phyloP scores from a whole-genome alignment of 352 stramenopile species.

The Saprolegnia diclina region DNA sequence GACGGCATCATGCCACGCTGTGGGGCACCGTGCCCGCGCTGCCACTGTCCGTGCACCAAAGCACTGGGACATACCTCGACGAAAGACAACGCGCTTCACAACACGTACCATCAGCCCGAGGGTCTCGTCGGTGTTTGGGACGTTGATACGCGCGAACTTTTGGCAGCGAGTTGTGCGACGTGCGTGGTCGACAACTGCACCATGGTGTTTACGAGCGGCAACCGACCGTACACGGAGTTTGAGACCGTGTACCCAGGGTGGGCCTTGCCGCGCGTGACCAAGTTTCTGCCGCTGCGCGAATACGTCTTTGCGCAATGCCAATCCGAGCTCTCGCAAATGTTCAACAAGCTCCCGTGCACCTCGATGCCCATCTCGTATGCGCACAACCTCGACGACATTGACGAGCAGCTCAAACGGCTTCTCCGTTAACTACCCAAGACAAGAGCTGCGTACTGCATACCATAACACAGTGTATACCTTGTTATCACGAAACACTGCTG shows the following conservation, averaged over 20 bases:
- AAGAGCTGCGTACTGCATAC: too few species aligned
- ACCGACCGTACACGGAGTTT: neutral
- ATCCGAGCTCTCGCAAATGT: neutral
- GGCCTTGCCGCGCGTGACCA: neutral
- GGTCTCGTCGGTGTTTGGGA: neutral
- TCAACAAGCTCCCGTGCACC: neutral
- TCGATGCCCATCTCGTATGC: too few species aligned
- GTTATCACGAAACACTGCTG: neutral
- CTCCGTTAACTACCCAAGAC: too few species aligned
- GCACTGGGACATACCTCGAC: neutral
- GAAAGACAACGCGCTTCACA: neutral
- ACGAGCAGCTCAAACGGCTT: too few species aligned
- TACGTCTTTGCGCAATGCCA: neutral
- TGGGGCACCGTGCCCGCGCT: neutral
- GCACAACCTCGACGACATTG: too few species aligned
- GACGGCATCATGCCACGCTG: neutral
- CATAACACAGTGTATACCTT: too few species aligned
- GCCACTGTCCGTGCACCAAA: neutral
- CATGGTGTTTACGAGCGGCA: neutral
- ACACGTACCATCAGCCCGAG: neutral
- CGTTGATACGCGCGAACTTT: neutral
- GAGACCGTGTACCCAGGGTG: neutral
- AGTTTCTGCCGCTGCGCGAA: neutral
- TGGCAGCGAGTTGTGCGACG: neutral
- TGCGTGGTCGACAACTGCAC: neutral